A percentile compares a stretch with the other conserved stretches of the same genome.
These are phyloP conservation scores for Globisporangium cederbergense DNA, from an alignment of 352 stramenopile species.

Conservation along the genomic window DNA sequence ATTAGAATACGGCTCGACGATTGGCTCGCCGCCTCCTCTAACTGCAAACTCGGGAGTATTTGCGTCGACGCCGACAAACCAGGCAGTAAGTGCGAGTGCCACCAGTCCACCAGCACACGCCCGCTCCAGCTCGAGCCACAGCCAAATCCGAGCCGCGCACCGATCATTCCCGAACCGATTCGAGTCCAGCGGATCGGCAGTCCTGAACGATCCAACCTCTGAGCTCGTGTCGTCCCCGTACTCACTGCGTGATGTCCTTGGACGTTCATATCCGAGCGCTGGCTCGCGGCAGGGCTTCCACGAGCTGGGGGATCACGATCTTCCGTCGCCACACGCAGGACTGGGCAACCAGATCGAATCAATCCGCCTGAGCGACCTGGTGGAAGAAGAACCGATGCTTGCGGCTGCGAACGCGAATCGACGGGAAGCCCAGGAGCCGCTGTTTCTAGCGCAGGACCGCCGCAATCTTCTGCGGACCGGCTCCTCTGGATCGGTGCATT, in stretches of 20 bases:
- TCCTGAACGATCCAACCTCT: constrained; percentile 43
- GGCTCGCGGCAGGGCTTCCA: background rate
- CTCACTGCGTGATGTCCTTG: constrained; percentile 8
- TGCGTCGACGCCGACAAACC: constrained; percentile 15
- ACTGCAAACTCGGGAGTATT: background rate
- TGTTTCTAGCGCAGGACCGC: constrained; percentile 1
- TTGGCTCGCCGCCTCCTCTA: constrained; percentile 2
- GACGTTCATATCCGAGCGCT: background rate
- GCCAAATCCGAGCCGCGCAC: constrained; percentile 6
- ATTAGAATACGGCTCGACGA: constrained; percentile 3
- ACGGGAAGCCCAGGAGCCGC: background rate
- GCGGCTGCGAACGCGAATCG: background rate
- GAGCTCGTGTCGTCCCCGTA: constrained; percentile 33
- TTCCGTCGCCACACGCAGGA: background rate
- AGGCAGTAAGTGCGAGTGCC: constrained; percentile 3
- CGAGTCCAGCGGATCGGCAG: constrained; percentile 22
- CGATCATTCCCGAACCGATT: constrained; percentile 33
- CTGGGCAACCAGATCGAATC: constrained; percentile 1
- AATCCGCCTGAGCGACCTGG: constrained; percentile 5
- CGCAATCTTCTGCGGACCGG: background rate
- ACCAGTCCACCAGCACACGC: constrained; percentile 11
- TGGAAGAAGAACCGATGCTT: constrained; percentile 15
- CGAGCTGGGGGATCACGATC: constrained; percentile 4
- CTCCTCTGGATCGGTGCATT: constrained; percentile 1
- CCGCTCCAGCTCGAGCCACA: constrained; percentile 7